Base-by-base conservation (phyloP, 2,329 filamentous ascomycete genomes). In the Catunica adiposa region DNA sequence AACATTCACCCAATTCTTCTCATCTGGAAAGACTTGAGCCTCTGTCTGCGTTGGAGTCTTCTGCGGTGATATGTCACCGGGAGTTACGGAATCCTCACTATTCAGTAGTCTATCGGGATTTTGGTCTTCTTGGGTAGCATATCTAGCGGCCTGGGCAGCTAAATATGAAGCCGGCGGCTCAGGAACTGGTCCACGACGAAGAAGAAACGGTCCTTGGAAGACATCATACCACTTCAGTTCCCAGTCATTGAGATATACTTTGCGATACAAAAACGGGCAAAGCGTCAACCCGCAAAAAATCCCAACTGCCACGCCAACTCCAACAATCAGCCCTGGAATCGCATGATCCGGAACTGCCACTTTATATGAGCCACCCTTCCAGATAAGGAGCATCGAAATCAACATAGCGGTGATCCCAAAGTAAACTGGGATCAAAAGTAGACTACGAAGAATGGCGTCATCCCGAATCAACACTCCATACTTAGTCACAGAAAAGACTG, bases 191-290 rank as follows among this genome's bases (percentile, higher is more conserved):
- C 40, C 40, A 8, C 72, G 68, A 23, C 62, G 63, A 9, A 74
- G 67, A 0, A 77, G 68, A 34, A 72, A 64, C 11, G 73, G 74
- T 0, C 76, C 76, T 9, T 69, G 65, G 60, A 72, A 66, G 31
- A 72, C 62, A 54, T 77, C 67, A 61, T 71, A 76, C 66, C 69
- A 70, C 57, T 68, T 71, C 5, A 79, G 62, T 15, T 70, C 69
- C 69, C 73, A 76, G 61, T 79, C 76, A 42, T 76, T 70, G 51
- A 68, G 66, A 59, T 77, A 65, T 17, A 78, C 70, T 25, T 71
- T 69, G 31, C 71, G 68, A 64, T 76, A 71, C 26, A 78, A 65
- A 59, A 70, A 79, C 1, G 77, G 76, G 4, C 40, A 44, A n/a
- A 44, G 20, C 20, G 40, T 44, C 40, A 44, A 22, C 40, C 40